Evolutionary conservation across 768 basidiomycete genomes (phyloP).

Genomic region (Sarcodon aspratus): DNA sequence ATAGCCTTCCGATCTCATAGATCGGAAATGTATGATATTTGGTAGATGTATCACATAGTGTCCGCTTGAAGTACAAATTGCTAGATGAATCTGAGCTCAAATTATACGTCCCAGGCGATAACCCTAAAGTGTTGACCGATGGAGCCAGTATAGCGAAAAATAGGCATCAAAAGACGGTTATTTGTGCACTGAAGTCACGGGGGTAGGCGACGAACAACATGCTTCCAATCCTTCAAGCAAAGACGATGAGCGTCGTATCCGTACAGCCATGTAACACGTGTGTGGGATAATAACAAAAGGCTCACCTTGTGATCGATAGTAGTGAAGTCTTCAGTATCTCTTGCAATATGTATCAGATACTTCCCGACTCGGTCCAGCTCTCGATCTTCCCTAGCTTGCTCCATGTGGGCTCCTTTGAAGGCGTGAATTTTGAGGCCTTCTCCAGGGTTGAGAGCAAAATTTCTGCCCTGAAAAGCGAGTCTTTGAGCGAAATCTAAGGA

Average conservation of each 20-base stretch:
- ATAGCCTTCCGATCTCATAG: too few species aligned
- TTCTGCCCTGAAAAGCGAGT: constrained; percentile 41
- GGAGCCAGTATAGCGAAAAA: too few species aligned
- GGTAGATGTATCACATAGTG: too few species aligned
- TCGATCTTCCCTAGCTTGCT: constrained; percentile 49
- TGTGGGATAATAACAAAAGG: neutral
- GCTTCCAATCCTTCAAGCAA: constrained; percentile 22
- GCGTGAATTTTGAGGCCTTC: constrained; percentile 78
- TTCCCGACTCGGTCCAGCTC: constrained; percentile 55
- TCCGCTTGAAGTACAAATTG: too few species aligned
- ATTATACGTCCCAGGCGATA: too few species aligned
- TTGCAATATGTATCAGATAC: constrained; percentile 58
- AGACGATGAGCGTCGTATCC: neutral
- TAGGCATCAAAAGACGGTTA: too few species aligned
- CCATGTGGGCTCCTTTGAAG: constrained; percentile 69
- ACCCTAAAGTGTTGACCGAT: too few species aligned
- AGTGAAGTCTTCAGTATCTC: constrained; percentile 43
- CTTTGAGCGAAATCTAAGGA: neutral
- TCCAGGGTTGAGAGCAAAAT: constrained; percentile 79
- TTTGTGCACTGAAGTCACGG: neutral
- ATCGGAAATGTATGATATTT: too few species aligned
- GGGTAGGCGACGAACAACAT: constrained; percentile 13
- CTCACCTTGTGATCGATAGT: constrained; percentile 56
- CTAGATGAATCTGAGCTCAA: too few species aligned
- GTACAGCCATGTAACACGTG: neutral